phyloP scores from a whole-genome alignment of 345 rosid species.

The Populus ilicifolia region DNA sequence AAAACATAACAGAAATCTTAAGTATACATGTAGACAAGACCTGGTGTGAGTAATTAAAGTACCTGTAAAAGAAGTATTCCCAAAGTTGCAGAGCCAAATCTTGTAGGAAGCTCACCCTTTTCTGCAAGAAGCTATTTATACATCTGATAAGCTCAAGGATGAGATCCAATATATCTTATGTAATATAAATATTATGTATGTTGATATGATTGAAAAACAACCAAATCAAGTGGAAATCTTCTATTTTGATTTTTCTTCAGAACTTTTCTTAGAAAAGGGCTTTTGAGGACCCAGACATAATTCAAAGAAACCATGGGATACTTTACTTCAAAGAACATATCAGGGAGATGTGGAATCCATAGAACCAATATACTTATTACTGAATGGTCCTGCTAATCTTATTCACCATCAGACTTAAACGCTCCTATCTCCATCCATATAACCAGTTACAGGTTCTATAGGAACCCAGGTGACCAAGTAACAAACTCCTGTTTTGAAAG shows the following conservation, averaged over 20 bases:
- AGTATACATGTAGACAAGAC: not conserved
- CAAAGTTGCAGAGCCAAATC: conserved; percentile 95
- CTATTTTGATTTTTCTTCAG: not conserved
- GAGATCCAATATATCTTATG: not conserved
- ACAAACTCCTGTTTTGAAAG: too few species aligned
- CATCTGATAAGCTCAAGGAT: conserved; percentile 35
- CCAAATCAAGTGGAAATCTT: not conserved
- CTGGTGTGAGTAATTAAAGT: conserved; percentile 5
- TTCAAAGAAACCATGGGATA: not conserved
- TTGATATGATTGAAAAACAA: not conserved
- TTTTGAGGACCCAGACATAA: not conserved
- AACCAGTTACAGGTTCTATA: too few species aligned
- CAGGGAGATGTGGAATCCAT: too few species aligned
- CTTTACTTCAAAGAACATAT: too few species aligned
- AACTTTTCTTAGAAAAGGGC: not conserved
- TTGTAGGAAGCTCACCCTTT: conserved; percentile 96
- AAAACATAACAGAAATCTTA: conserved; percentile 7
- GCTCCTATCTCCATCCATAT: too few species aligned
- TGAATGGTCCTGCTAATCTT: too few species aligned
- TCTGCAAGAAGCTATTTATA: conserved; percentile 91
- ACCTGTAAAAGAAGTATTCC: conserved; percentile 99
- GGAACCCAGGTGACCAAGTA: too few species aligned
- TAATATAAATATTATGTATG: conserved; percentile 1
- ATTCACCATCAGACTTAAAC: too few species aligned
- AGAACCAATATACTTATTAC: too few species aligned